A percentile compares a stretch with the other conserved stretches of the same genome.
phyloP scores from a whole-genome alignment of 805 yeast species.

The Priceomyces haplophilus region DNA sequence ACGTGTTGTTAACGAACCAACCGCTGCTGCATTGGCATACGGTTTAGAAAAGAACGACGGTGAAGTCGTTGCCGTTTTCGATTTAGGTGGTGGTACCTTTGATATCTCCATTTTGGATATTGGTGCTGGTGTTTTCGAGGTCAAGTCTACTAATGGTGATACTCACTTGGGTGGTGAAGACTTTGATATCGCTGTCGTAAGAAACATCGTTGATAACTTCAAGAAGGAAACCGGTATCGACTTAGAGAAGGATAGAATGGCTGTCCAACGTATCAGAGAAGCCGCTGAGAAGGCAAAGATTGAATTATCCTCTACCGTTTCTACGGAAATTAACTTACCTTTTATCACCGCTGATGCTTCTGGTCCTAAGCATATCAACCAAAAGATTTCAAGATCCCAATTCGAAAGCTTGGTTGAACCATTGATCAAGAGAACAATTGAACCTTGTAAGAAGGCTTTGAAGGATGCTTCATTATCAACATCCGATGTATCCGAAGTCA shows the following conservation, averaged over 20 bases:
- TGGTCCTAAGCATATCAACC: constrained; percentile 76
- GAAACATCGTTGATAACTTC: constrained; percentile 78
- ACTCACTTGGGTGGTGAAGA: constrained; percentile 93
- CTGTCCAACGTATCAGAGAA: constrained; percentile 82
- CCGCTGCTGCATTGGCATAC: constrained; percentile 92
- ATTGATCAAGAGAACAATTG: constrained; percentile 67
- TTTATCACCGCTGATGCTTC: constrained; percentile 85
- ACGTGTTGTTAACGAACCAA: constrained; percentile 88
- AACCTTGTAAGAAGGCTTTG: constrained; percentile 77
- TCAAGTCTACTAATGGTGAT: constrained; percentile 95
- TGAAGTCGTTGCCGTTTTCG: constrained; percentile 92
- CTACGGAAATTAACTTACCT: constrained; percentile 76
- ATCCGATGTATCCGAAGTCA: constrained; percentile 71
- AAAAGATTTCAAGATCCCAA: constrained; percentile 63
- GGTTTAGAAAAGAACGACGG: constrained; percentile 82
- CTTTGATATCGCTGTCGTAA: constrained; percentile 81
- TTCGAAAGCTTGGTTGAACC: constrained; percentile 65
- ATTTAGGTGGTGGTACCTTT: constrained; percentile 98
- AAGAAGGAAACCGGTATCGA: constrained; percentile 70
- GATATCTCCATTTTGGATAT: constrained; percentile 95
- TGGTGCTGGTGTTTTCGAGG: constrained; percentile 97
- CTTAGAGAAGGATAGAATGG: constrained; percentile 63
- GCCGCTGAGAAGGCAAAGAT: constrained; percentile 90
- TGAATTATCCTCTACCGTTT: constrained; percentile 71
- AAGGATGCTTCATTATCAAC: constrained; percentile 73